Evolutionary conservation across 192 early-diverging fungal species (phyloP).

Genomic region (Gaertneriomyces semiglobifer): DNA sequence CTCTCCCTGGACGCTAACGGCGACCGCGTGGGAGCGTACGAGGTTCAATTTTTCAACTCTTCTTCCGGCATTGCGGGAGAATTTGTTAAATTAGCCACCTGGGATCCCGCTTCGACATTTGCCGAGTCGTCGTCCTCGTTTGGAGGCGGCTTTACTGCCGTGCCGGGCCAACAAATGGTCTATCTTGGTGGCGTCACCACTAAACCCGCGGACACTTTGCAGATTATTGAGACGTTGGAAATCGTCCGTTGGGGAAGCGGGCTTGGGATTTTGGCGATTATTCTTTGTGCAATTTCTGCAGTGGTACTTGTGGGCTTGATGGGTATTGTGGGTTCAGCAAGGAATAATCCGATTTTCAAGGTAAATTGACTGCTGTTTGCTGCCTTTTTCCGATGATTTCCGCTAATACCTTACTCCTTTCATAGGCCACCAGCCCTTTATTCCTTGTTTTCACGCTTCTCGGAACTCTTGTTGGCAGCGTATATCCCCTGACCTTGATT

Average conservation of each 20-base stretch:
- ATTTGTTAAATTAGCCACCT: too few relatives aligned
- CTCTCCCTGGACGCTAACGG: conserved; percentile 6
- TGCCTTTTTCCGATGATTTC: too few relatives aligned
- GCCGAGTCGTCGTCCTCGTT: background rate
- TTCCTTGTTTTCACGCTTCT: conserved; percentile 2
- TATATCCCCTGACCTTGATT: conserved; percentile 16
- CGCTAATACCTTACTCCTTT: background rate
- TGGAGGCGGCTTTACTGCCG: background rate
- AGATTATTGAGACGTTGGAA: background rate
- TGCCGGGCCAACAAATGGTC: background rate
- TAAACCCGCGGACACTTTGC: conserved; percentile 8
- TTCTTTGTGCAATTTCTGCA: background rate
- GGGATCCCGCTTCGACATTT: too few relatives aligned
- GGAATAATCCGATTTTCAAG: conserved; percentile 8
- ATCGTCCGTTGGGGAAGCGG: background rate
- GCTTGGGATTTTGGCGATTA: conserved; percentile 8
- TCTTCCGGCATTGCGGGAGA: too few relatives aligned
- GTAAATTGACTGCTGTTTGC: background rate
- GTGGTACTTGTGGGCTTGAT: background rate
- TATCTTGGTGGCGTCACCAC: background rate
- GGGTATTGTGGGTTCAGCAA: background rate
- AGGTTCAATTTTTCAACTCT: background rate
- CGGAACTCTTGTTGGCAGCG: background rate
- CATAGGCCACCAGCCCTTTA: background rate
- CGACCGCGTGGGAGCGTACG: background rate